phyloP scores from a whole-genome alignment of 768 basidiomycete species.

The Leucocoprinus birnbaumii region DNA sequence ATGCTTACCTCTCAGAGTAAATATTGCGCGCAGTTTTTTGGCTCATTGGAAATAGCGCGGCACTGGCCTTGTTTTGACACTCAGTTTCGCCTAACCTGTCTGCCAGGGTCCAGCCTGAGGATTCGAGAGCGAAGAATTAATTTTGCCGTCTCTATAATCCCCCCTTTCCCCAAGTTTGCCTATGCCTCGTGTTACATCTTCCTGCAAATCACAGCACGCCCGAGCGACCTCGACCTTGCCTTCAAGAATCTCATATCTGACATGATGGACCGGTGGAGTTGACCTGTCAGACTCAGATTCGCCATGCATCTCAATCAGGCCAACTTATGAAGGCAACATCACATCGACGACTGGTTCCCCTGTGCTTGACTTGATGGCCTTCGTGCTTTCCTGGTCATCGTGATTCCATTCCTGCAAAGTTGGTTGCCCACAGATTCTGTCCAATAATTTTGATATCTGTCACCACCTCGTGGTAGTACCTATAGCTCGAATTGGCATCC shows the following conservation, averaged over 20 bases:
- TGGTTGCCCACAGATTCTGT: constrained; percentile 8
- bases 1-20: too few relatives aligned
- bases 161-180: too few relatives aligned
- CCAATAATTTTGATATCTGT: constrained; percentile 26
- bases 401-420: background rate
- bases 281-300: constrained; percentile 22
- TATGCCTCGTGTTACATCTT: constrained; percentile 21
- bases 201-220: constrained; percentile 24
- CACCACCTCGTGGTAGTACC: constrained; percentile 32
- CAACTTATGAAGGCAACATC: constrained; percentile 8
- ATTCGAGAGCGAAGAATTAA: too few relatives aligned
- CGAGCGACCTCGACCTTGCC: constrained; percentile 16
- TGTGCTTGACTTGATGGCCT: background rate
- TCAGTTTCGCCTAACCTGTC: too few relatives aligned
- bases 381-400: background rate
- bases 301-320: constrained; percentile 14
- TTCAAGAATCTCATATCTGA: constrained; percentile 18
- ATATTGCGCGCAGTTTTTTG: too few relatives aligned
- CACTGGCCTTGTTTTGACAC: too few relatives aligned
- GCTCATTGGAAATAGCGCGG: too few relatives aligned
- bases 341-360: background rate
- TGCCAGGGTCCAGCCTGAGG: too few relatives aligned
- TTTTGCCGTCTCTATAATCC: too few relatives aligned
- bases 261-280: constrained; percentile 17
- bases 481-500: constrained; percentile 20